Percentiles rank a stretch among this genome's conserved stretches.
Conservation (phyloP, 75 land plant genomes). For the Adiantum capillusveneris region DNA sequence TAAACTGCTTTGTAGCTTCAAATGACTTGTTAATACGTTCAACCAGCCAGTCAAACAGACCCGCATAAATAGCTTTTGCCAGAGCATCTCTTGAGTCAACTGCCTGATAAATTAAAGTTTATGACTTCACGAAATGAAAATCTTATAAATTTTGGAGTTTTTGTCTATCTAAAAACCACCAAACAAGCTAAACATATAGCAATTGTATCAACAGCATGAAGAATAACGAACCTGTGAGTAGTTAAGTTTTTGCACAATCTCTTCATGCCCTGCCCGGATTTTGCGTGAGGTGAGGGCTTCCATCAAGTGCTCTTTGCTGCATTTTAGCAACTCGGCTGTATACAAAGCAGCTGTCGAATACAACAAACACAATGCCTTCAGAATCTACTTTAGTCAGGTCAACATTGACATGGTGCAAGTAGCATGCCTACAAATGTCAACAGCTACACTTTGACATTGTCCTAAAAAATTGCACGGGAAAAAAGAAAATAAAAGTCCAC, state of each 20-base stretch:
- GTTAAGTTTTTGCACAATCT: constrained; percentile 60
- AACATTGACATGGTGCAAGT: too few relatives aligned
- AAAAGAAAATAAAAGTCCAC: too few relatives aligned
- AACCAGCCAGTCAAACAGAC: constrained; percentile 95
- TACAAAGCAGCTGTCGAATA: constrained; percentile 53
- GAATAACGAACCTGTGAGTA: constrained; percentile 57
- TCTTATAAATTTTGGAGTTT: too few relatives aligned
- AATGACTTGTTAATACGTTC: constrained; percentile 82
- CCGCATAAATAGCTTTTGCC: constrained; percentile 82
- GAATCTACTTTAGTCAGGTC: too few relatives aligned
- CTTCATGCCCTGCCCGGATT: constrained; percentile 65
- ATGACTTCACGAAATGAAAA: too few relatives aligned
- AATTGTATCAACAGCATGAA: too few relatives aligned
- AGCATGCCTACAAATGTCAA: too few relatives aligned
- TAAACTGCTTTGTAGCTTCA: constrained; percentile 42
- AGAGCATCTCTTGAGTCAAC: constrained; percentile 79
- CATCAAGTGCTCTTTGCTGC: constrained; percentile 45
- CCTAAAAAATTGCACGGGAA: too few relatives aligned
- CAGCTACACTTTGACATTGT: too few relatives aligned
- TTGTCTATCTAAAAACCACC: too few relatives aligned
- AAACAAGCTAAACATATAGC: too few relatives aligned
- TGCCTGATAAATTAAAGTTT: constrained; percentile 61
- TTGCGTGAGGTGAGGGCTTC: constrained; percentile 59
- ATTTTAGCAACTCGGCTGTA: constrained; percentile 69
- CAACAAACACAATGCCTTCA: too few relatives aligned